Evolutionary conservation across 1,284 basidiomycete genomes (phyloP), one percentile per base, ranked within the genome.

Genomic region (Rhizoctonia solani): DNA sequence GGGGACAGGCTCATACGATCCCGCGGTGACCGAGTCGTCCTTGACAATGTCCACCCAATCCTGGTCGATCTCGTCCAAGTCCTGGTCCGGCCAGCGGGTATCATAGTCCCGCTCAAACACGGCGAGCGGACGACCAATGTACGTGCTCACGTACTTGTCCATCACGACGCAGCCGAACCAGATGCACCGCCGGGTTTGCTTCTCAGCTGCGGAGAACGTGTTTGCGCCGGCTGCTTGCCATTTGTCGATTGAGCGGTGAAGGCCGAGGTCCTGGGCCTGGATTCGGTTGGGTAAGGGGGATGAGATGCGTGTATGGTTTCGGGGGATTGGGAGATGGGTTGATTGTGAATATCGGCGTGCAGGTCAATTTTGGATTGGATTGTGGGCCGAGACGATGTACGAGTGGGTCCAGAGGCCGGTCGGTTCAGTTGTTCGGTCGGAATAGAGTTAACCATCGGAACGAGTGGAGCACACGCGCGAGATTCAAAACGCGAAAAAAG

Each of bases 191-290:
- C 92, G 81, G 73, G 89, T 86, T 74, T 89, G 85, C 71, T 91
- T 80, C 77, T 92, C 88, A 74, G 81, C 81, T 69, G 80, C 77
- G 1, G 81, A 37, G 42, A 92, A 92, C 44, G 90, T 74, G 61
- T 78, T 79, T 1, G 83, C 82, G 6, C 85, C 86, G 53, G 87
- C 69, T 79, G 84, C 86, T 81, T 87, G 69, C 87, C 87, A 81
- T 67, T 83, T 85, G 44, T 93, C 90, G 53, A 91, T 90, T 71
- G 84, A 84, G 54, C 90, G 85, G 75, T 93, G 91, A 80, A 94
- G 84, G 9, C 92, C 92, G 66, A 94, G 77, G 76, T 94, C 92
- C 77, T 93, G 92, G 13, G 92, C 92, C 91, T 93, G 65, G 56
- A 70, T 27, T 2, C 9, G 2, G 32, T 3, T 23, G 4, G 16